Base-by-base conservation (phyloP, 331 rosid species). In the Rosa hybrid region DNA sequence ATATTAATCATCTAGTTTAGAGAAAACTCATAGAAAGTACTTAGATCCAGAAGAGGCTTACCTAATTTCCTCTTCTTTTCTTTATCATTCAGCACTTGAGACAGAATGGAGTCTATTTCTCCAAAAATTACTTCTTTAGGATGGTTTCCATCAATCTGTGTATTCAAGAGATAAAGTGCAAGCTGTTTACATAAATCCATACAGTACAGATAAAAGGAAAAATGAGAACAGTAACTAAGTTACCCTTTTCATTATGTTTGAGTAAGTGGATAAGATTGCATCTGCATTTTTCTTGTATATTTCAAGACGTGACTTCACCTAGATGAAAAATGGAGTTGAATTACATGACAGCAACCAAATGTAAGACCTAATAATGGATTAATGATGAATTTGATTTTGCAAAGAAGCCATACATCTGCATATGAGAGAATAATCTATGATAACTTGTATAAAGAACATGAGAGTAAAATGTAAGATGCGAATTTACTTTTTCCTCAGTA, bases 291-390 rank as follows among this genome's bases (percentile, higher is more conserved):
- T 30, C 90, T 90, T 91, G 86, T 91, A 93, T 84, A 90, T 88
- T 72, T 87, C 84, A 54, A 95, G 92, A 72, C 99, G 98, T 48
- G 91, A 84, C 81, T 87, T 89, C 69, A 90, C 99, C 98, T 95
- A 81, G 51, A 86, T 68, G 53, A 38, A 56, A 78, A 54, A 44
- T 8, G 7, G 12, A 57, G 13, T 64, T 30, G 2, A 51, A 79
- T 62, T 44, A 78, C 5, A 72, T 30, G 51, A 69, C 71, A 77
- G 49, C 63, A 68, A 67, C 80, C 34, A 80, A 71, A 76, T 48
- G 46, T 67, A 64, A 63, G 38, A 63, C 25, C 54, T 38, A 71
- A 64, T 11, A 1, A 21, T 34, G 41, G 44, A 64, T 0, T 21
- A 62, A 5, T 10, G 48, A 42, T 7, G 21, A 39, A 39, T 41